Evolutionary conservation across 2,329 filamentous ascomycete species (phyloP).

Genomic region (Aureobasidium musti): DNA sequence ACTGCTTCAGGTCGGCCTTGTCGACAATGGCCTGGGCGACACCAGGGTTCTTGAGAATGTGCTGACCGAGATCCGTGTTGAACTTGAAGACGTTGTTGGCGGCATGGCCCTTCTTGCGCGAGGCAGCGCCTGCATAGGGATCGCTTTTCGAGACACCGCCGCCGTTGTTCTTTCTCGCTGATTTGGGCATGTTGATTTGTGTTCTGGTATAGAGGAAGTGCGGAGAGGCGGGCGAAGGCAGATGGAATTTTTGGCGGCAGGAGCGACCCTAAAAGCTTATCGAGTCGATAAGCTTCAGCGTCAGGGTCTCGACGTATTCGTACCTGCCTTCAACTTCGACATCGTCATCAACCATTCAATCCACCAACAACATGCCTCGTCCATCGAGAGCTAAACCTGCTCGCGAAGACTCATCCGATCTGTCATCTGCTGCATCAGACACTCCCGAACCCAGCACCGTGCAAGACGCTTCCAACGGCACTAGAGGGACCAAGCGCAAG

Average conservation of each 20-base stretch:
- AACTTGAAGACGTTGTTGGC: slow-evolving; percentile 92
- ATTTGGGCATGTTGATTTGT: slow-evolving; percentile 49
- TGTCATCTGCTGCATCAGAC: slow-evolving; percentile 25
- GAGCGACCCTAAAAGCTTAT: slow-evolving; percentile 26
- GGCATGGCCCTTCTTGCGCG: slow-evolving; percentile 51
- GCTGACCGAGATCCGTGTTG: slow-evolving; percentile 86
- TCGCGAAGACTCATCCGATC: slow-evolving; percentile 27
- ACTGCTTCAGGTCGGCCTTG: slow-evolving; percentile 88
- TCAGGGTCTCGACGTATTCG: slow-evolving; percentile 8
- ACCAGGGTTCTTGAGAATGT: slow-evolving; percentile 91
- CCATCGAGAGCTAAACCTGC: not conserved
- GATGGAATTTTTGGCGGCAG: slow-evolving; percentile 23
- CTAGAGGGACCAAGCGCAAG: slow-evolving; percentile 26
- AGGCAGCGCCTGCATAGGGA: slow-evolving; percentile 48
- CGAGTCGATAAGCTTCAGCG: slow-evolving; percentile 23
- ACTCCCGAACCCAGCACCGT: not conserved
- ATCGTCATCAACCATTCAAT: not conserved
- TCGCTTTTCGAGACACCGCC: slow-evolving; percentile 42
- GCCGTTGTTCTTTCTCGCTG: slow-evolving; percentile 43
- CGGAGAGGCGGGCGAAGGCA: slow-evolving; percentile 11
- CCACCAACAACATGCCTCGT: slow-evolving; percentile 23
- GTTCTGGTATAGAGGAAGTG: slow-evolving; percentile 10
- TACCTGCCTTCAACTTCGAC: slow-evolving; percentile 9
- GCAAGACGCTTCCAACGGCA: slow-evolving; percentile 5
- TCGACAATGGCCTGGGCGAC: slow-evolving; percentile 79